Evolutionary conservation across 2,329 filamentous ascomycete species (phyloP).

Genomic region (Pseudogymnoascus sp.): DNA sequence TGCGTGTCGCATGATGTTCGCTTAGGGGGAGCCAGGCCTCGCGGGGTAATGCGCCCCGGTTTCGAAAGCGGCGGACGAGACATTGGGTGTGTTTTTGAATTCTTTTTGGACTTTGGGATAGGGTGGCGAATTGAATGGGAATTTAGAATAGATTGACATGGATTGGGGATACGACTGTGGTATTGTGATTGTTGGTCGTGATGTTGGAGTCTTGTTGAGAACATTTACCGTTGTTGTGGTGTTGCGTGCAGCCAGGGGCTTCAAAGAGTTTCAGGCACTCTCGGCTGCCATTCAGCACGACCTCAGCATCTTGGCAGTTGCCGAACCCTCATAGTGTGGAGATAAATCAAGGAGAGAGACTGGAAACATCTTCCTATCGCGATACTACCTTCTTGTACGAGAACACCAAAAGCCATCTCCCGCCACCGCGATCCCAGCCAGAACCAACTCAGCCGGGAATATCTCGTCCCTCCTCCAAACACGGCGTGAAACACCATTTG

Average conservation of each 20-base stretch:
- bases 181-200: neutral
- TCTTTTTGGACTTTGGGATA: neutral
- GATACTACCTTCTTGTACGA: neutral
- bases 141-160: neutral
- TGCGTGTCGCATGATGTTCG: conserved; percentile 1
- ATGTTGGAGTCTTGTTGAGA: neutral
- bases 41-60: conserved; percentile 3
- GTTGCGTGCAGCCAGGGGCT: neutral
- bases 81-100: neutral
- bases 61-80: conserved; percentile 1
- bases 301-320: neutral
- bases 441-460: neutral
- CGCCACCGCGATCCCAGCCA: neutral
- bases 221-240: neutral
- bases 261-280: neutral
- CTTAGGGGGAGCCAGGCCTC: neutral
- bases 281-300: neutral
- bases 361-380: neutral
- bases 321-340: neutral
- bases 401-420: neutral
- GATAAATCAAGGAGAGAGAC: neutral
- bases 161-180: neutral
- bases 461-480: neutral
- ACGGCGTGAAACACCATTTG: neutral
- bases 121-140: too few species aligned